A percentile compares a stretch with the other conserved stretches of the same genome.
These are phyloP conservation scores for Anthoceros angustus DNA, from an alignment of 225 moss, liverwort and hornwort genomes.

Conservation along the genomic window DNA sequence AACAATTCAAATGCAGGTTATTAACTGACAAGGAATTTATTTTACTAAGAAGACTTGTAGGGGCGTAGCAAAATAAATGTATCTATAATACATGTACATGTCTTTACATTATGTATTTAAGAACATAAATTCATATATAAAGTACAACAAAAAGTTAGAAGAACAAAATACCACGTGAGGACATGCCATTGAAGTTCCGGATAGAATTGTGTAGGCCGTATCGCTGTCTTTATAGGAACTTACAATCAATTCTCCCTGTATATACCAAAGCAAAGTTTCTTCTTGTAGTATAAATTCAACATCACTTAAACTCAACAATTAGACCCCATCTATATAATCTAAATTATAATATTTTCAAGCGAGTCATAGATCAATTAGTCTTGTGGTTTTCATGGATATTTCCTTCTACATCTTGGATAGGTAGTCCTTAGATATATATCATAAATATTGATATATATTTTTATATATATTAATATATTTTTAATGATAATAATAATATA, in stretches of 20 bases:
- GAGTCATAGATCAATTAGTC: not conserved
- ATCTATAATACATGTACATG: too few species aligned
- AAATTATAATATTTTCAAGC: not conserved
- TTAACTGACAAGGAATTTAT: too few species aligned
- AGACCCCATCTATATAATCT: not conserved
- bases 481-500: not conserved
- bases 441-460: not conserved
- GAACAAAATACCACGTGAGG: constrained; percentile 61
- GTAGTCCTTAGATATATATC: too few species aligned
- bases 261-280: not conserved
- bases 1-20: not conserved
- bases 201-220: constrained; percentile 37
- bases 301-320: not conserved
- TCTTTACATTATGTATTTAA: not conserved
- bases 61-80: too few species aligned
- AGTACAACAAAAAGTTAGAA: not conserved
- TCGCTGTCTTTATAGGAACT: constrained; percentile 60
- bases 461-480: not conserved
- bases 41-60: too few species aligned
- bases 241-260: constrained; percentile 72
- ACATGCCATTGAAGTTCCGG: constrained; percentile 94
- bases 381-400: too few species aligned
- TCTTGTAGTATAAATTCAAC: not conserved
- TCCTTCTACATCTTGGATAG: too few species aligned
- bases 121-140: not conserved